Conservation (phyloP, 306 rosid species). For the Potentilla sterilis region DNA sequence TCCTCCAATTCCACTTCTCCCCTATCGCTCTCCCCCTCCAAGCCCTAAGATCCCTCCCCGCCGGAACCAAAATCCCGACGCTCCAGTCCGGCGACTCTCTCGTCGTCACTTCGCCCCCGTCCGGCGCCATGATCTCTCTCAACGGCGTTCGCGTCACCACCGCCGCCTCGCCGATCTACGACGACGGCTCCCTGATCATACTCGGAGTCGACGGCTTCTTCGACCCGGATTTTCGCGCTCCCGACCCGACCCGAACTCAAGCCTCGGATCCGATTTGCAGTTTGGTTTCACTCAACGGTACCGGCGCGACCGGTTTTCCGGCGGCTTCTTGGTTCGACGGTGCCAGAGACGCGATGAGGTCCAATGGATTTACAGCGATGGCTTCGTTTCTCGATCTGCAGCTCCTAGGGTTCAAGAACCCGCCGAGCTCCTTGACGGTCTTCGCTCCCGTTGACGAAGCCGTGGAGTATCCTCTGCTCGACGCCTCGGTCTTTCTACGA, state of each 20-base stretch:
- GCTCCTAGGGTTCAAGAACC: slow-evolving; percentile 36
- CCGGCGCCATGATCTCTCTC: slow-evolving; percentile 33
- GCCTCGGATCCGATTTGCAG: slow-evolving; percentile 27
- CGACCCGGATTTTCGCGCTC: slow-evolving; percentile 40
- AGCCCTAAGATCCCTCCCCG: slow-evolving; percentile 53
- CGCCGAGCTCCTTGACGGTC: slow-evolving; percentile 46
- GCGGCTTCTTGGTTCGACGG: slow-evolving; percentile 35
- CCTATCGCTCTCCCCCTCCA: slow-evolving; percentile 43
- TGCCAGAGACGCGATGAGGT: slow-evolving; percentile 38
- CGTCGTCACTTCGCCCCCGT: slow-evolving; percentile 43
- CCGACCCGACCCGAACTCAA: slow-evolving; percentile 17
- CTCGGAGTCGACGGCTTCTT: slow-evolving; percentile 56
- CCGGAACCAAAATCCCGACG: slow-evolving; percentile 68
- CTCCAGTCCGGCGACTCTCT: slow-evolving; percentile 43
- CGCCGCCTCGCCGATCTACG: slow-evolving; percentile 42
- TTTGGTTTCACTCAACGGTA: slow-evolving; percentile 3
- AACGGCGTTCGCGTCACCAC: slow-evolving; percentile 43
- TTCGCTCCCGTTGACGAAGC: slow-evolving; percentile 63
- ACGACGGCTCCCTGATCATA: slow-evolving; percentile 58
- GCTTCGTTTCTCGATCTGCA: slow-evolving; percentile 70
- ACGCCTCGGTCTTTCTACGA: slow-evolving; percentile 58
- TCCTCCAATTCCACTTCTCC: slow-evolving; percentile 63
- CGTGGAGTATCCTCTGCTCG: slow-evolving; percentile 33
- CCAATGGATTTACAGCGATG: slow-evolving; percentile 49
- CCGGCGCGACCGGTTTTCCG: slow-evolving; percentile 15